Percentiles rank a stretch among this genome's conserved stretches.
phyloP scores from a whole-genome alignment of 2,329 filamentous ascomycete genomes.

The Botryotinia narcissicola region DNA sequence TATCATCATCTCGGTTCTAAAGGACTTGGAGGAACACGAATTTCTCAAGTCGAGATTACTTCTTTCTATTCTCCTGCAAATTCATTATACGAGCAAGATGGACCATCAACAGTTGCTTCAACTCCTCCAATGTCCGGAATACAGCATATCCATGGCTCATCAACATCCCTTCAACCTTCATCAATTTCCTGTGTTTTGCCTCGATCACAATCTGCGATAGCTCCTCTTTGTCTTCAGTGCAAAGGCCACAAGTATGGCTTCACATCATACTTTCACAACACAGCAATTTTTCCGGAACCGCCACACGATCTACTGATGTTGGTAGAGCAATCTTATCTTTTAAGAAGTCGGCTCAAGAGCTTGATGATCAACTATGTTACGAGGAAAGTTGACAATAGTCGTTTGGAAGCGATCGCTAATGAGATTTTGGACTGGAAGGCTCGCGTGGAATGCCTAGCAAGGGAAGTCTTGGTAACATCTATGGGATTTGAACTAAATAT shows the following conservation, averaged over 20 bases:
- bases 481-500: slow-evolving; percentile 16
- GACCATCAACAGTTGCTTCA: slow-evolving; percentile 1
- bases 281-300: slow-evolving; percentile 27
- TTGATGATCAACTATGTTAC: slow-evolving; percentile 30
- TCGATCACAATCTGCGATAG: neutral
- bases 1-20: neutral
- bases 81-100: slow-evolving; percentile 14
- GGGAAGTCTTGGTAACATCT: slow-evolving; percentile 22
- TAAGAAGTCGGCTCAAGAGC: slow-evolving; percentile 31
- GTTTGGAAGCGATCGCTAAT: slow-evolving; percentile 18
- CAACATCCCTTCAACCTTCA: neutral
- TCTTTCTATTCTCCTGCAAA: slow-evolving; percentile 12
- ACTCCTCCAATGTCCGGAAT: slow-evolving; percentile 10
- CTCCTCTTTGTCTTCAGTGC: slow-evolving; percentile 27
- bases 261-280: slow-evolving; percentile 35
- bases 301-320: slow-evolving; percentile 30
- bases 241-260: slow-evolving; percentile 33
- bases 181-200: neutral
- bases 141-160: neutral
- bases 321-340: slow-evolving; percentile 31
- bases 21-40: neutral
- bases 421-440: slow-evolving; percentile 25
- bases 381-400: slow-evolving; percentile 20
- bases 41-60: slow-evolving; percentile 7
- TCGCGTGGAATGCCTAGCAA: slow-evolving; percentile 23